phyloP scores from a whole-genome alignment of 768 basidiomycete genomes.

The Psilocybe cubensis region DNA sequence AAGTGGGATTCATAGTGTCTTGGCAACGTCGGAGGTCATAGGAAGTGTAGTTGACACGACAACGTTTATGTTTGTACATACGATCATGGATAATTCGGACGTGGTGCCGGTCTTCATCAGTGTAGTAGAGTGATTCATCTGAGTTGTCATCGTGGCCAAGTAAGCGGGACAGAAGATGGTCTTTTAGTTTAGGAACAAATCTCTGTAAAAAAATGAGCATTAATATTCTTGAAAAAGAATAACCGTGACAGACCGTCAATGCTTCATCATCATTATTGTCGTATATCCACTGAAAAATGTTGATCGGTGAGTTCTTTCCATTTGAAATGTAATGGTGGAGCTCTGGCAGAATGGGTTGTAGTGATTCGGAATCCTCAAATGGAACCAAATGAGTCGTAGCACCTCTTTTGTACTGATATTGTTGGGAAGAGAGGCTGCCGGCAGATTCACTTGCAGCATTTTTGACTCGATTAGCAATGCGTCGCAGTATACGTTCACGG shows the following conservation, averaged over 20 bases:
- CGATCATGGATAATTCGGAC: conserved; percentile 25
- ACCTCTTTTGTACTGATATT: neutral
- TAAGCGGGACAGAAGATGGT: conserved; percentile 32
- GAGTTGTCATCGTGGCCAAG: too few species aligned
- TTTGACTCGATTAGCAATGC: conserved; percentile 14
- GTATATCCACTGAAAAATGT: conserved; percentile 16
- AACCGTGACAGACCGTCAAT: conserved; percentile 22
- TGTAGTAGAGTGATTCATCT: conserved; percentile 24
- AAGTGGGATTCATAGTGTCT: conserved; percentile 43
- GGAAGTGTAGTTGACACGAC: conserved; percentile 44
- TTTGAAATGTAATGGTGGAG: conserved; percentile 20
- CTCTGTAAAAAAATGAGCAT: conserved; percentile 17
- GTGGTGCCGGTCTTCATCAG: conserved; percentile 18
- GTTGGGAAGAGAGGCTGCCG: too few species aligned
- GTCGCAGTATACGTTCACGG: conserved; percentile 16
- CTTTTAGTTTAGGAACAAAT: conserved; percentile 29
- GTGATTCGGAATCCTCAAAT: conserved; percentile 1
- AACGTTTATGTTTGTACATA: conserved; percentile 31
- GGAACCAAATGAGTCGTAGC: conserved; percentile 1
- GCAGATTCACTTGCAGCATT: neutral
- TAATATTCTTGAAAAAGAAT: neutral
- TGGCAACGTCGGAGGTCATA: conserved; percentile 45
- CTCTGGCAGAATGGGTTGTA: conserved; percentile 8
- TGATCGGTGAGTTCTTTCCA: conserved; percentile 7
- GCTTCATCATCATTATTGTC: conserved; percentile 28